phyloP scores from a whole-genome alignment of 805 yeast species.

The Candida railenensis region DNA sequence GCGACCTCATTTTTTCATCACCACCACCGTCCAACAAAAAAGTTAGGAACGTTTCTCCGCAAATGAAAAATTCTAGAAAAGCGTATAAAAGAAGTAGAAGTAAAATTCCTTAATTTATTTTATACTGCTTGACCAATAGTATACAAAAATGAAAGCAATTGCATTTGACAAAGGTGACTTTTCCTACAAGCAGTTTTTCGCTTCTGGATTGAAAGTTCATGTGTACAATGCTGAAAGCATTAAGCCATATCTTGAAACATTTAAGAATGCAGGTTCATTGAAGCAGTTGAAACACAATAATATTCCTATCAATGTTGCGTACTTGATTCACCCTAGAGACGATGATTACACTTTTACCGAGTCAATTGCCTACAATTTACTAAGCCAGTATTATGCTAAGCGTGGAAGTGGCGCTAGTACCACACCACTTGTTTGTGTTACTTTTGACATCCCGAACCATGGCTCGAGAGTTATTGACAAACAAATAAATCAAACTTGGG shows the following conservation, averaged over 20 bases:
- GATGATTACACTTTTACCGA: constrained; percentile 38
- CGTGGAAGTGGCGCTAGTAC: constrained; percentile 5
- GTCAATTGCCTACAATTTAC: constrained; percentile 36
- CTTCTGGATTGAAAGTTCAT: constrained; percentile 48
- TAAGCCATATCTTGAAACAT: constrained; percentile 18
- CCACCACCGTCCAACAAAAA: not conserved
- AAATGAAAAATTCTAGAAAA: not conserved
- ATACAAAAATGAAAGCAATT: not conserved
- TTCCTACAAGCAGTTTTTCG: constrained; percentile 15
- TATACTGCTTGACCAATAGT: too few species aligned
- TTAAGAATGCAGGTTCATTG: constrained; percentile 3
- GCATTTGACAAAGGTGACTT: not conserved
- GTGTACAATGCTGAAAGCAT: constrained; percentile 40
- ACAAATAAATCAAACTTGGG: constrained; percentile 44
- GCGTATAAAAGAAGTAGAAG: not conserved
- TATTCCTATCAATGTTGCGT: constrained; percentile 33
- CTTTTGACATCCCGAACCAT: constrained; percentile 57
- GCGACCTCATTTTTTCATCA: not conserved
- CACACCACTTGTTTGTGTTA: constrained; percentile 44
- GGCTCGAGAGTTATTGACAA: constrained; percentile 45
- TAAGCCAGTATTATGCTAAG: constrained; percentile 24
- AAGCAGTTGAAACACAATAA: constrained; percentile 19
- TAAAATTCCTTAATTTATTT: too few species aligned
- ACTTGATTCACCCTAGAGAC: constrained; percentile 48
- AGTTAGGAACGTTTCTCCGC: not conserved